Percentiles rank a stretch among this genome's conserved stretches.
Conservation (phyloP, 352 stramenopile genomes). For the Thraustochytrium striatum region DNA sequence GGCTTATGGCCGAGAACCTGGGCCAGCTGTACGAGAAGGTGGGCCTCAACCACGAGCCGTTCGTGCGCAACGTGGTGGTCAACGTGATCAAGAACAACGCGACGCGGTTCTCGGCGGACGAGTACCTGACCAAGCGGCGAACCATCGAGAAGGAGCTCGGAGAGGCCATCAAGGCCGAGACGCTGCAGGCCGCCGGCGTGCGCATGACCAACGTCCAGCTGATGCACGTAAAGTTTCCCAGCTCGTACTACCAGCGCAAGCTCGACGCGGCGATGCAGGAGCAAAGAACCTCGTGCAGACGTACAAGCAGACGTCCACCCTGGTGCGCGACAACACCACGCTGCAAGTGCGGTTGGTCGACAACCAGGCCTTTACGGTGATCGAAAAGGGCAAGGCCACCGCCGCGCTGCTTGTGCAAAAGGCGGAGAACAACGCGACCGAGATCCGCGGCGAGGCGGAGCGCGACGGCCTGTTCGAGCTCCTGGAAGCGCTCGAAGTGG, state of each 20-base stretch:
- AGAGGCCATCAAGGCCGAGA: not conserved
- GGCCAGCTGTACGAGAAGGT: not conserved
- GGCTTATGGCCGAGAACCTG: not conserved
- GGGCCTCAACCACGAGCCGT: not conserved
- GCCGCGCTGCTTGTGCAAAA: not conserved
- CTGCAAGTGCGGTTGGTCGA: not conserved
- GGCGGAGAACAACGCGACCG: not conserved
- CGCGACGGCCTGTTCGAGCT: not conserved
- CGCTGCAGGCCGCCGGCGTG: not conserved
- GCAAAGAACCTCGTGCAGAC: conserved; percentile 17
- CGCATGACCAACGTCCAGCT: not conserved
- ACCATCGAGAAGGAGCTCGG: not conserved
- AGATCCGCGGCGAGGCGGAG: conserved; percentile 9
- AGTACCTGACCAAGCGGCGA: not conserved
- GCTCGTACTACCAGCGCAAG: conserved; percentile 17
- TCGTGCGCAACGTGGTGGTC: not conserved
- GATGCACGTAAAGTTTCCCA: conserved; percentile 1
- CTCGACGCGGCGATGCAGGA: not conserved
- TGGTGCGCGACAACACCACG: not conserved
- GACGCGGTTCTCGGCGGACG: conserved; percentile 15
- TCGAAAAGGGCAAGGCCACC: not conserved
- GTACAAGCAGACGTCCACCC: not conserved
- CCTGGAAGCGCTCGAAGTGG: not conserved
- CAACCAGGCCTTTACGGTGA: not conserved
- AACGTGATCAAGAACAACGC: conserved; percentile 29